Evolutionary conservation across 176 grass and related monocot genomes (phyloP), one percentile per base, ranked within the genome.

Genomic region (Alloteropsis semialata): DNA sequence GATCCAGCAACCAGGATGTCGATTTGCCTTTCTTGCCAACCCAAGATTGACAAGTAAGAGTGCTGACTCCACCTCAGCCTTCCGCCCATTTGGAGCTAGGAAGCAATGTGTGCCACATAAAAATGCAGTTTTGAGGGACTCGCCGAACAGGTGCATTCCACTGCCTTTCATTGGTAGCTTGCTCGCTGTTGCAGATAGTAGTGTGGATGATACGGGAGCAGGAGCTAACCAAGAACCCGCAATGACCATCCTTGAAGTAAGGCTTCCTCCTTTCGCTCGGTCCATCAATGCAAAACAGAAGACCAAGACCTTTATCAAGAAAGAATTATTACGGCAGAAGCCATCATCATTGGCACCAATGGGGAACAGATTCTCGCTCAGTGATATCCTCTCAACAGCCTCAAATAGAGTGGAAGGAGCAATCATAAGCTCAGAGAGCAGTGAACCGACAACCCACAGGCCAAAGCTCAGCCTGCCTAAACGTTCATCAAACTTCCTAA

Each of bases 241-340:
- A 10, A 96, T 87, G 60, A 94, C 86, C 97, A 99, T 99, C 68
- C 88, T 89, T 10, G 93, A 94, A 1, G 97, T 87, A 59, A 99
- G 89, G 24, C 84, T 87, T 60, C 93, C 91, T 88, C 87, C 91
- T 79, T 87, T 87, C 3, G 91, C 87, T 34, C 91, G 85, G 80
- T 96, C 97, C 91, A 99, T 90, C 74, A 96, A 82, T 42, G 91
- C 93, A 16, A 99, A 96, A 82, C 89, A 99, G 51, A 99, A 96
- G 8, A 90, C 72, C 37, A 99, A 74, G 32, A 92, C 77, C 87
- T 96, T 96, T 69, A 96, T 90, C 57, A 99, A 74, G 81, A 92
- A 99, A 70, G 87, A 87, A 69, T 96, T 99, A 76, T 92, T 99
- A 18, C 80, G 86, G 44, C 93, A 94, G 78, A 99, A 96, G 9